Evolutionary conservation across 768 basidiomycete genomes (phyloP), one percentile per base, ranked within the genome.

Genomic region (Xerocomellus intermedius): DNA sequence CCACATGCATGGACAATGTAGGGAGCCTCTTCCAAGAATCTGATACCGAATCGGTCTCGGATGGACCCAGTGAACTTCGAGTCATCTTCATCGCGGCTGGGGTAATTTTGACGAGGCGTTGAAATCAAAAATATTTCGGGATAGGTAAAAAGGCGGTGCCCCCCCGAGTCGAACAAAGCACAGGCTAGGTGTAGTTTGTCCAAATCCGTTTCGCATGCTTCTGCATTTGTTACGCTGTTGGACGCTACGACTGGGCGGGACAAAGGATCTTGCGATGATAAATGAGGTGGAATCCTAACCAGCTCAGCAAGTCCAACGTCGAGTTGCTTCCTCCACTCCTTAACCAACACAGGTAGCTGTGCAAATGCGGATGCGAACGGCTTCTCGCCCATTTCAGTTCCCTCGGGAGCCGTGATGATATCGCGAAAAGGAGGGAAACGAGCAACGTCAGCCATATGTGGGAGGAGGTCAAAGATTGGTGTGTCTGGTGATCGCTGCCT

Each of bases 161-260:
- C 17, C 9, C 30, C 8, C 13, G 2, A 36, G 35, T 38, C 5
- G 33, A 60, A 60, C 21, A 54, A 9, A 14, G 52, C 59, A 41
- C 57, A 54, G 13, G 60, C 59, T 3, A 61, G 36, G 10, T 16
- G 36, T 24, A 60, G n/a, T 39, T 32, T 60, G 38, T 42, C 33
- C 5, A 7, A 16, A 5, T 14, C 9, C 6, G 21, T 16, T 33
- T 22, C 30, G 7, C 33, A 19, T n/a, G 56, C 8, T 21, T 16
- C 43, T 4, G 24, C 8, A 8, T 6, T 3, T 22, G 8, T 21
- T 8, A n/a, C n/a, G 14, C 36, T 17, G 10, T 12, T 16, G 14
- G 44, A 38, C 9, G 19, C 8, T 21, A 26, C 30, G 30, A 4
- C 28, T 3, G 0, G 42, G 2, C 26, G 8, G n/a, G 22, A 2